phyloP scores from a whole-genome alignment of 2,329 filamentous ascomycete species.

The Alternaria consortialis region DNA sequence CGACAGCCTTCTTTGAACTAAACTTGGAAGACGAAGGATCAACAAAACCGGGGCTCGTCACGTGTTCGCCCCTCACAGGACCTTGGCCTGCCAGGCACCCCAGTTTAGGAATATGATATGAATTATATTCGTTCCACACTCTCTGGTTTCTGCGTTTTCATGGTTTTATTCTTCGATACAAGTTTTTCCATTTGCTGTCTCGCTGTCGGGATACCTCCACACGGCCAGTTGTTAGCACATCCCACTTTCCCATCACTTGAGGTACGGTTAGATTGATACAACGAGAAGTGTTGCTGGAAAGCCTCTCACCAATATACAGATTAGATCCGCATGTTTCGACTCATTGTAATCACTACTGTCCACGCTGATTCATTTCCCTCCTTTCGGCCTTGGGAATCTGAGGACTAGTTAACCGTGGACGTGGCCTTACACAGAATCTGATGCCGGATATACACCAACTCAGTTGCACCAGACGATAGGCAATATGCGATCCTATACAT shows the following conservation, averaged over 20 bases:
- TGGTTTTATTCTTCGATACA: background rate
- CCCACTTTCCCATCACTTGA: background rate
- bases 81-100: background rate
- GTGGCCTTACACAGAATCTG: background rate
- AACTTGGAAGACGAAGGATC: background rate
- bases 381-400: background rate
- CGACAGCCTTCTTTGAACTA: background rate
- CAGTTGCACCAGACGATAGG: background rate
- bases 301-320: background rate
- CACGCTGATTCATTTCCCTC: background rate
- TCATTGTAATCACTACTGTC: background rate
- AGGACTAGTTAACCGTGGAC: background rate
- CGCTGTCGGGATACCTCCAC: background rate
- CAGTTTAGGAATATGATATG: background rate
- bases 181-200: background rate
- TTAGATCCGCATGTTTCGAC: background rate
- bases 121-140: background rate
- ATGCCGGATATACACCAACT: background rate
- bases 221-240: background rate
- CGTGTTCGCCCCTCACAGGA: background rate
- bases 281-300: background rate
- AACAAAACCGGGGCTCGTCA: background rate
- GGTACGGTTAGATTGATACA: background rate
- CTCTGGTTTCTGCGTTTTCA: background rate
- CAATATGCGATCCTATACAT: background rate